phyloP scores from a whole-genome alignment of 176 grass and related monocot species.

The Leersia perrieri region DNA sequence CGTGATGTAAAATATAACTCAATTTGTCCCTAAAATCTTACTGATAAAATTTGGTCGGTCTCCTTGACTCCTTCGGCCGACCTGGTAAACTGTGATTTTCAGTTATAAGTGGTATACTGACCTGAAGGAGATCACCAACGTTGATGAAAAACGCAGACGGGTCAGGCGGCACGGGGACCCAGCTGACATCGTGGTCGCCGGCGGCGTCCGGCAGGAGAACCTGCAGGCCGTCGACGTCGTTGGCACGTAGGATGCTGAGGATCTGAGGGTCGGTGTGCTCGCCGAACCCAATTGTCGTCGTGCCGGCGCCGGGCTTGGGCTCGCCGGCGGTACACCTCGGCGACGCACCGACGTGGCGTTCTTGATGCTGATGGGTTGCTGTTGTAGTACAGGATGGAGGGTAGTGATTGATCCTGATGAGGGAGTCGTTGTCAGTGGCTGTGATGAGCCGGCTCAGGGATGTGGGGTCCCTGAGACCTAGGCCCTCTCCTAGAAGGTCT shows the following conservation, averaged over 20 bases:
- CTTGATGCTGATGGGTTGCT: background rate
- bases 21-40: too few relatives aligned
- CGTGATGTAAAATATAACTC: too few relatives aligned
- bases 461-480: constrained; percentile 52
- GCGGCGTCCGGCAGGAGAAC: constrained; percentile 31
- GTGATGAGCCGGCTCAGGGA: constrained; percentile 53
- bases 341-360: background rate
- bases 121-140: constrained; percentile 86
- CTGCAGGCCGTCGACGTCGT: constrained; percentile 79
- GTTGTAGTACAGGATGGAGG: constrained; percentile 16
- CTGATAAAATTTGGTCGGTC: too few relatives aligned
- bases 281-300: constrained; percentile 60
- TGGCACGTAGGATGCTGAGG: constrained; percentile 74
- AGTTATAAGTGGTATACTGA: too few relatives aligned
- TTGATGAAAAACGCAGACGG: constrained; percentile 73
- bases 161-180: constrained; percentile 66
- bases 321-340: background rate
- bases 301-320: background rate
- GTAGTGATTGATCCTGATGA: constrained; percentile 90
- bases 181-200: constrained; percentile 10
- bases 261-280: constrained; percentile 94
- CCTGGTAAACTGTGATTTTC: too few relatives aligned
- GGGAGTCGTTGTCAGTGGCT: constrained; percentile 64
- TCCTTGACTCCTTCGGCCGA: too few relatives aligned
- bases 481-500: constrained; percentile 73